Percentiles rank a stretch among this genome's conserved stretches.
Conservation (phyloP, 2,329 filamentous ascomycete genomes). For the Xylaria multiplex region DNA sequence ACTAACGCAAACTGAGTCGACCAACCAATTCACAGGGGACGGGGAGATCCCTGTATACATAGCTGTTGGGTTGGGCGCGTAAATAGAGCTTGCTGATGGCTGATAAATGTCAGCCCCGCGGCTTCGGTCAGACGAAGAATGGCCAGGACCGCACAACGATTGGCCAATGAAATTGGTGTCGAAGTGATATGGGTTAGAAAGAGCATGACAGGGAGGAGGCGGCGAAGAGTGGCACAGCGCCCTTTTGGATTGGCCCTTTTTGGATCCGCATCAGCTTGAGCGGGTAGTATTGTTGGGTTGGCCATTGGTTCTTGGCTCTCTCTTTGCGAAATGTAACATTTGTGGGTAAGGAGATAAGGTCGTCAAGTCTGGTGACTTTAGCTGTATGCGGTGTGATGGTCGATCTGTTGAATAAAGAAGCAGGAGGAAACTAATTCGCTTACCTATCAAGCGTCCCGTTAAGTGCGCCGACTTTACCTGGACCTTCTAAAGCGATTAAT, state of each 20-base stretch:
- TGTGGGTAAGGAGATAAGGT: conserved; percentile 52
- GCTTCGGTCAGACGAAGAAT: conserved; percentile 55
- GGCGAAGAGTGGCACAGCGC: conserved; percentile 34
- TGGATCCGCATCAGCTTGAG: conserved; percentile 13
- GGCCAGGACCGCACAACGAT: conserved; percentile 51
- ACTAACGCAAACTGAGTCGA: conserved; percentile 39
- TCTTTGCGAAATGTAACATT: conserved; percentile 49
- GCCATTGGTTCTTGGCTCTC: conserved; percentile 38
- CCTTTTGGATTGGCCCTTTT: conserved; percentile 8
- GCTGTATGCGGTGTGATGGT: conserved; percentile 57
- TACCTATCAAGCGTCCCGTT: conserved; percentile 91
- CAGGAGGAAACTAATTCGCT: conserved; percentile 57
- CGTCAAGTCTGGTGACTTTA: conserved; percentile 58
- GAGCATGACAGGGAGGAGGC: conserved; percentile 21
- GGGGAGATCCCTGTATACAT: conserved; percentile 52
- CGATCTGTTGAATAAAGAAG: conserved; percentile 38
- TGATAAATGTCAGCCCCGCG: conserved; percentile 54
- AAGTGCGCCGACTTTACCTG: conserved; percentile 77
- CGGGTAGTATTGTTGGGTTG: conserved; percentile 32
- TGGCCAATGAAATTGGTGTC: conserved; percentile 49
- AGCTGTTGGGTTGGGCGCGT: conserved; percentile 59
- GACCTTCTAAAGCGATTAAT: conserved; percentile 76
- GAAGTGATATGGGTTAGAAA: conserved; percentile 33
- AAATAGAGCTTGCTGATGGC: conserved; percentile 61
- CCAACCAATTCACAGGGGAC: conserved; percentile 40